A percentile compares a stretch with the other conserved stretches of the same genome.
phyloP scores from a whole-genome alignment of 2,329 filamentous ascomycete genomes.

The Hawksworthiomyces lignivorus region DNA sequence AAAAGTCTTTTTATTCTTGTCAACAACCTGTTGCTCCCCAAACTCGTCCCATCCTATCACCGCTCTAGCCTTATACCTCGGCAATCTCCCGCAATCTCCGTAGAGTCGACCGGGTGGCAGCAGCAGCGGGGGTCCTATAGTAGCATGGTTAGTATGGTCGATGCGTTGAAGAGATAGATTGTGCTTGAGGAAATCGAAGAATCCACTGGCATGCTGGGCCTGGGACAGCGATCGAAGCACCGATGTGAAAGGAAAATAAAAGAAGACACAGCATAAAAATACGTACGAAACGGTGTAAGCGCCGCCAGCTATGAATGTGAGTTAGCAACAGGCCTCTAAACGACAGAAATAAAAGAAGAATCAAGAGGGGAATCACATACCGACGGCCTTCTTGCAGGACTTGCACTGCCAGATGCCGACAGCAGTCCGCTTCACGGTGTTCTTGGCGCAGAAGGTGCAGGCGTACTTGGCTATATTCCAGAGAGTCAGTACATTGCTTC shows the following conservation, averaged over 20 bases:
- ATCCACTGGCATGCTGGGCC: too few species aligned
- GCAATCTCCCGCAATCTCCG: constrained; percentile 95
- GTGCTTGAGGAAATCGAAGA: too few species aligned
- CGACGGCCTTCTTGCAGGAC: constrained; percentile 88
- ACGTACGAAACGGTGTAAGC: constrained; percentile 97
- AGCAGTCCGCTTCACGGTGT: constrained; percentile 68
- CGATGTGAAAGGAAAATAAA: too few species aligned
- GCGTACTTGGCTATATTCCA: constrained; percentile 64
- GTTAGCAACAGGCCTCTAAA: constrained; percentile 10
- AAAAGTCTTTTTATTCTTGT: neutral
- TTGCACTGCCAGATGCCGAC: constrained; percentile 78
- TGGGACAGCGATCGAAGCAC: too few species aligned
- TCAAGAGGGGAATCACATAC: constrained; percentile 5
- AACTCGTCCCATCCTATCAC: neutral
- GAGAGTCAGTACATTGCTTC: neutral
- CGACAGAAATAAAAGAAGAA: neutral
- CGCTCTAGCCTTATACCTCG: constrained; percentile 62
- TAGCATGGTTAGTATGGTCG: constrained; percentile 4
- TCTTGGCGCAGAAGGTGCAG: constrained; percentile 99
- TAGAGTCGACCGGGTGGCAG: constrained; percentile 91
- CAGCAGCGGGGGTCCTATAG: constrained; percentile 77
- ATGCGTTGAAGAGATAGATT: too few species aligned
- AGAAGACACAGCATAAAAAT: neutral
- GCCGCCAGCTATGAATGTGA: constrained; percentile 51
- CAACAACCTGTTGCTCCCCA: neutral